Percentiles rank a stretch among this genome's conserved stretches.
phyloP scores from a whole-genome alignment of 768 basidiomycete species.

The Termitomyces sp. region DNA sequence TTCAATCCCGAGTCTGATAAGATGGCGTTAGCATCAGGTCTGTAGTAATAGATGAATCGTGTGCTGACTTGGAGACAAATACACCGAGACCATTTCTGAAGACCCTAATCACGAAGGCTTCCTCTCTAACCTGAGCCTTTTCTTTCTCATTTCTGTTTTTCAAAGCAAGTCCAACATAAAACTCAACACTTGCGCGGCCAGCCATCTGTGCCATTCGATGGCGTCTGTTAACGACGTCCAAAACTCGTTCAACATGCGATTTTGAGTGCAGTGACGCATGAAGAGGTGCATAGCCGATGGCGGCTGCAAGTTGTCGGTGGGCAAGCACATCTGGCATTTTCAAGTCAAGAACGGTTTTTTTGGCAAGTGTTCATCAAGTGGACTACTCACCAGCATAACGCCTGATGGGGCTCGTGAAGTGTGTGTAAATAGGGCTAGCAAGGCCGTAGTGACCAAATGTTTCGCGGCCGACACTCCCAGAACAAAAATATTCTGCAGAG shows the following conservation, averaged over 20 bases:
- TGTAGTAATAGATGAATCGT: not conserved
- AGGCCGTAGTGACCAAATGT: conserved; percentile 97
- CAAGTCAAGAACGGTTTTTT: not conserved
- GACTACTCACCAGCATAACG: conserved; percentile 78
- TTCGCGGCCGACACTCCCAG: conserved; percentile 88
- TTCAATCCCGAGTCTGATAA: conserved; percentile 81
- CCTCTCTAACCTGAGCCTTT: conserved; percentile 56
- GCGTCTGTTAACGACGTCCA: conserved; percentile 85
- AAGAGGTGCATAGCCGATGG: conserved; percentile 79
- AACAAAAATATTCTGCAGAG: conserved; percentile 96
- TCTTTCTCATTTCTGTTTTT: conserved; percentile 58
- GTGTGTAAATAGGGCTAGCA: conserved; percentile 96
- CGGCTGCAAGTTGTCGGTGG: conserved; percentile 89
- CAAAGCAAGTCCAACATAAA: conserved; percentile 92
- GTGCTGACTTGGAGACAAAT: conserved; percentile 84
- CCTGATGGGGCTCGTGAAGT: conserved; percentile 97
- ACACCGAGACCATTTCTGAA: conserved; percentile 97
- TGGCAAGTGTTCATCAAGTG: too few species aligned
- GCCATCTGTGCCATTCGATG: conserved; percentile 99
- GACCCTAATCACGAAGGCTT: conserved; percentile 90
- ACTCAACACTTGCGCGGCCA: conserved; percentile 93
- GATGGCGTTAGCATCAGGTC: conserved; percentile 1
- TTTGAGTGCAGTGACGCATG: conserved; percentile 90
- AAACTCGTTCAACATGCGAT: conserved; percentile 77
- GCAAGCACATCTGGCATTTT: conserved; percentile 75